phyloP scores from a whole-genome alignment of 345 rosid species.

The Eucalyptus tenuipes region DNA sequence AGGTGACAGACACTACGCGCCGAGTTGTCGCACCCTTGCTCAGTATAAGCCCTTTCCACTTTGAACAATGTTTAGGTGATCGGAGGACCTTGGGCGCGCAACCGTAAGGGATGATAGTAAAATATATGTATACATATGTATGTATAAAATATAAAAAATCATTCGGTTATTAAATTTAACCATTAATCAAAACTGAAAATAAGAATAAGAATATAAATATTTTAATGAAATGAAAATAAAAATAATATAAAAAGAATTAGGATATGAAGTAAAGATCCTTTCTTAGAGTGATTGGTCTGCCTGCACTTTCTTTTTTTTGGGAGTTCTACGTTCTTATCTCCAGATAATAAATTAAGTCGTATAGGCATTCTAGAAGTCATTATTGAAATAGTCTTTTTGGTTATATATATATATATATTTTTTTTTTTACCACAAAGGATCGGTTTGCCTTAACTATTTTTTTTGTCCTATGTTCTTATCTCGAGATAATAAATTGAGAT shows the following conservation, averaged over 20 bases:
- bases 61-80: not conserved
- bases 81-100: not conserved
- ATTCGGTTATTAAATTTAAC: not conserved
- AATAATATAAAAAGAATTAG: not conserved
- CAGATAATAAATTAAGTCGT: not conserved
- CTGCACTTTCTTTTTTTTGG: too few relatives aligned
- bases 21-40: not conserved
- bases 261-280: not conserved
- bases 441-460: too few relatives aligned
- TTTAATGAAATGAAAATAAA: not conserved
- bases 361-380: too few relatives aligned
- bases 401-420: too few relatives aligned
- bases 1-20: not conserved
- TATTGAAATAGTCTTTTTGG: too few relatives aligned
- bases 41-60: not conserved
- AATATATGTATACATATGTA: too few relatives aligned
- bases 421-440: not conserved
- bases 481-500: not conserved
- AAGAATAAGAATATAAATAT: not conserved
- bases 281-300: not conserved
- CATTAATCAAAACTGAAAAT: not conserved
- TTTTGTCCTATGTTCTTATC: not conserved
- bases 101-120: not conserved
- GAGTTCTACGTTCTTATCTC: not conserved
- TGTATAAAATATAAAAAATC: not conserved